Base-by-base conservation (phyloP, 2,329 filamentous ascomycete species). In the Xylaria multiplex region DNA sequence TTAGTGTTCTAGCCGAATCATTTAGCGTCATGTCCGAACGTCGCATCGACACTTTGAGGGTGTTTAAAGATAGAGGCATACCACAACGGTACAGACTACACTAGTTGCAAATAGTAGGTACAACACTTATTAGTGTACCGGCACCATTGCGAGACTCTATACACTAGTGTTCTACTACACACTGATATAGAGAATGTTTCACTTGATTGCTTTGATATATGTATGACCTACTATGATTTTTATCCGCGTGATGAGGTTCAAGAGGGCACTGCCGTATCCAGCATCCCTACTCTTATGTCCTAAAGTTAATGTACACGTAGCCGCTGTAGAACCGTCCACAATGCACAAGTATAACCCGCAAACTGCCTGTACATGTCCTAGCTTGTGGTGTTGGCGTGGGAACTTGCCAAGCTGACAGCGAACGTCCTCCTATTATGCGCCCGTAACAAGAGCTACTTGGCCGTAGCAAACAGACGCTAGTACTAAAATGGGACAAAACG, bases 391-490 rank as follows among this genome's bases (percentile, higher is more conserved):
- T 14, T 40, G 37, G 27, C 43, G 19, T 37, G 5, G 35, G 22
- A 45, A 55, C 58, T 27, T 53, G 63, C 63, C 57, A 61, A 53
- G 63, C 50, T 40, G 37, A 62, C 43, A 66, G 49, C 55, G 6
- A 43, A 58, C n/a, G 54, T 62, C 53, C 2, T 49, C 46, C 24
- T 42, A 58, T 55, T 30, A 48, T 30, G 27, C 40, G 8, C 56
- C 49, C 55, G 19, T 42, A 58, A 46, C 58, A 62, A 9, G 5
- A 46, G 22, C 22, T 40, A 40, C 58, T 16, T 59, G 46, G n/a
- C 27, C 14, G 42, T 3, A 59, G 16, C 35, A 59, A 48, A 40
- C 6, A 46, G 45, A 48, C 24, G 42, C 66, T 66, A 66, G 59
- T 30, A 24, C 59, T 3, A 32, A 52, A 66, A 30, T 46, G 37